Evolutionary conservation across 1,284 basidiomycete species (phyloP).

Genomic region (Ceratobasidium papillatum): DNA sequence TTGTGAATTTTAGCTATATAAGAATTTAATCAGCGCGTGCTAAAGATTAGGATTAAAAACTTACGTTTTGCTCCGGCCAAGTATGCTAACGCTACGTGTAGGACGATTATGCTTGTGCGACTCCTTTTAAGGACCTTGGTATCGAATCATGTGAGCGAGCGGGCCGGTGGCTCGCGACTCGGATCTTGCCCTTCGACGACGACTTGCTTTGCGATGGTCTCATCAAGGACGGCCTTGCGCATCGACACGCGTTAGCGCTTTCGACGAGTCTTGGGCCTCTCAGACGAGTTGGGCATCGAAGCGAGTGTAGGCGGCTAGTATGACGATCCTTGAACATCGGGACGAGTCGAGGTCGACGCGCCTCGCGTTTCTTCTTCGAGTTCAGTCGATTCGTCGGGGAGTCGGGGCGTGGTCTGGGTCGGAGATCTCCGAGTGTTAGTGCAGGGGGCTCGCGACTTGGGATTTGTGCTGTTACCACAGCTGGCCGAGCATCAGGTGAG

Average conservation of each 20-base stretch:
- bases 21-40: background rate
- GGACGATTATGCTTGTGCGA: slow-evolving; percentile 40
- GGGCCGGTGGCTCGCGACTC: slow-evolving; percentile 9
- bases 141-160: slow-evolving; percentile 36
- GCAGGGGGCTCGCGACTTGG: too few relatives aligned
- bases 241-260: slow-evolving; percentile 15
- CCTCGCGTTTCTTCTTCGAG: background rate
- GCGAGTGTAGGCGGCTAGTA: slow-evolving; percentile 11
- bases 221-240: slow-evolving; percentile 14
- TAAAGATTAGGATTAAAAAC: background rate
- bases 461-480: too few relatives aligned
- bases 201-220: background rate
- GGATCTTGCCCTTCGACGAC: background rate
- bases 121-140: slow-evolving; percentile 43
- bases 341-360: too few relatives aligned
- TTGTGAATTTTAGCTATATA: slow-evolving; percentile 18
- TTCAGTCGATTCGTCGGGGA: background rate
- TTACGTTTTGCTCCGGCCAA: slow-evolving; percentile 19
- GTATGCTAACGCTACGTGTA: slow-evolving; percentile 44
- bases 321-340: too few relatives aligned
- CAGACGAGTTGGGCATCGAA: background rate
- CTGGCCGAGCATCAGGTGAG: too few relatives aligned
- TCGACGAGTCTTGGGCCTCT: background rate
- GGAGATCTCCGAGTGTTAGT: too few relatives aligned
- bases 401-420: background rate